Evolutionary conservation across 768 basidiomycete genomes (phyloP), one percentile per base, ranked within the genome.

Genomic region (Lactarius pseudohatsudake): DNA sequence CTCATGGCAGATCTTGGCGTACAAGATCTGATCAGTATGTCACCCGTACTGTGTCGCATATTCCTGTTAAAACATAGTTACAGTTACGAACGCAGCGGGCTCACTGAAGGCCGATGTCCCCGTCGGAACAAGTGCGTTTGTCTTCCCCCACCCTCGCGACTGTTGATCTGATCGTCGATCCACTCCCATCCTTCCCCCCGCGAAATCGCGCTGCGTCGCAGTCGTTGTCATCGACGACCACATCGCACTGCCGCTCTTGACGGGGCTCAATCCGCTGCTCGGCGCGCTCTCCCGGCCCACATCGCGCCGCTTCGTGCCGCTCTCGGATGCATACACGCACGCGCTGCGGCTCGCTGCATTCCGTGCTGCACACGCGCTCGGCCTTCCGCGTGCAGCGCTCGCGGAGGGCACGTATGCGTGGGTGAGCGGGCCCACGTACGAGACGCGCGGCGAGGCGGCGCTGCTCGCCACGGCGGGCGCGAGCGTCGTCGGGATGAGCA

Each of bases 401-500:
- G 85, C 84, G 2, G 94, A 95, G 74, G 94, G 94, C 0, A 86
- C 84, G 2, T 96, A 96, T 71, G 92, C 92, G 1, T 96, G 92
- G 91, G 94, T 96, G 56, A 84, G 86, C 36, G 94, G 94, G 0
- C 94, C 94, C 16, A 91, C 92, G 9, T 96, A 96, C 73, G 94
- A 96, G 77, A 92, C 91, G 0, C 86, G 90, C 2, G 93, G 92
- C 0, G 94, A 96, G 71, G 94, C 92, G 38, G 80, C 87, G 57
- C 87, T 94, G 77, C 78, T 96, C 47, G 79, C 89, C 18, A 76
- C 78, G 9, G 86, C 85, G 0, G 94, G 94, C 3, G 94, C 89
- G 1, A 92, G 93, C 71, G 90, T 94, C n/a, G 94, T 95, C 2
- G 94, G 94, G 2, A 96, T 96, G 94, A 93, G 91, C 70, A 96